phyloP scores from a whole-genome alignment of 129 eudicot species.

The Pittosporum tobira region DNA sequence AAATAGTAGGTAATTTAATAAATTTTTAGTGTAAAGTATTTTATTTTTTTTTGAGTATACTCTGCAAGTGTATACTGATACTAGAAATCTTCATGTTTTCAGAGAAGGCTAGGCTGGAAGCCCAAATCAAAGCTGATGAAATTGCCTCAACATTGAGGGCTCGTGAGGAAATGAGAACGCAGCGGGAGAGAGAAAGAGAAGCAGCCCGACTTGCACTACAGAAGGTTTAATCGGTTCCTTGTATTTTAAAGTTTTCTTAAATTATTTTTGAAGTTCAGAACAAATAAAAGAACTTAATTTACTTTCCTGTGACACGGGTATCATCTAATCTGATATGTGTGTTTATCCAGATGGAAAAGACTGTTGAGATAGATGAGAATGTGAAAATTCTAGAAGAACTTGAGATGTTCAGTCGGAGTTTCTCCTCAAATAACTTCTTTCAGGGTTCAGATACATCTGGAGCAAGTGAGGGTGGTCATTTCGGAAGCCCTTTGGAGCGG shows the following conservation, averaged over 20 bases:
- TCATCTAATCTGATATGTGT: too few relatives aligned
- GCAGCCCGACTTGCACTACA: conserved; percentile 34
- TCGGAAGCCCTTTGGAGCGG: conserved; percentile 23
- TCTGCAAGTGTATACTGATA: neutral
- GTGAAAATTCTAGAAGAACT: conserved; percentile 22
- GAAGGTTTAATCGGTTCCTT: conserved; percentile 20
- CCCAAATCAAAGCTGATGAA: conserved; percentile 38
- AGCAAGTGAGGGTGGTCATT: neutral
- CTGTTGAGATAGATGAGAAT: conserved; percentile 29
- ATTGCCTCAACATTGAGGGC: conserved; percentile 27
- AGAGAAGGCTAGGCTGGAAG: conserved; percentile 43
- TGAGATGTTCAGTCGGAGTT: conserved; percentile 10
- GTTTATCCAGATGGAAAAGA: conserved; percentile 37
- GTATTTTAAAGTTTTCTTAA: too few relatives aligned
- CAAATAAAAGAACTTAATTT: too few relatives aligned
- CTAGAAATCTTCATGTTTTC: neutral
- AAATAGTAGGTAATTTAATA: too few relatives aligned
- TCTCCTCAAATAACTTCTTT: neutral
- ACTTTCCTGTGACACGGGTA: too few relatives aligned
- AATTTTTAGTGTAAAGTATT: too few relatives aligned
- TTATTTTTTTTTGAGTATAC: too few relatives aligned
- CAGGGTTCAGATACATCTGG: neutral
- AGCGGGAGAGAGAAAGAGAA: conserved; percentile 33
- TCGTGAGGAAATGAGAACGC: conserved; percentile 17
- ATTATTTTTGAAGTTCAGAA: too few relatives aligned